A percentile compares a stretch with the other conserved stretches of the same genome.
Evolutionary conservation across 306 rosid species (phyloP).

Genomic region (Hippophae gyantsensis): DNA sequence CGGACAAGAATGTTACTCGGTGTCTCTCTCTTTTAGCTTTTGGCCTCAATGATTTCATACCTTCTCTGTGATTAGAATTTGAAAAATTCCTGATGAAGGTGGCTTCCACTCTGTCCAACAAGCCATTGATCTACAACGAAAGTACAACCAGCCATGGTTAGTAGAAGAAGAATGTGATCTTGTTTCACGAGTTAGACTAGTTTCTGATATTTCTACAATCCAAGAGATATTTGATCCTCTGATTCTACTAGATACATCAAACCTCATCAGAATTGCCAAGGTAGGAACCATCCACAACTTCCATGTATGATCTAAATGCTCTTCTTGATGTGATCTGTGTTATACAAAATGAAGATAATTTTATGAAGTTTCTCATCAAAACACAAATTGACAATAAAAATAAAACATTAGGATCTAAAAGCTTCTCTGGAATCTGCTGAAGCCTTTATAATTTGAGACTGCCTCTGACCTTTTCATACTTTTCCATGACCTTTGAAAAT

Average conservation of each 20-base stretch:
- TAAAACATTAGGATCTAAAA: background rate
- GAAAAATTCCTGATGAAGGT: slow-evolving; percentile 49
- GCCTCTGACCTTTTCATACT: slow-evolving; percentile 62
- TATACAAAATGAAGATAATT: slow-evolving; percentile 2
- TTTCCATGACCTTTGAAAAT: slow-evolving; percentile 76
- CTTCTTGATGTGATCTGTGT: slow-evolving; percentile 47
- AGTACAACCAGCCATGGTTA: background rate
- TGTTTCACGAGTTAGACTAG: background rate
- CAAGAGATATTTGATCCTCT: no score
- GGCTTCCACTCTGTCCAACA: slow-evolving; percentile 48
- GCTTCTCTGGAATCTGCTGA: slow-evolving; percentile 1
- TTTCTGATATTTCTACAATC: no score
- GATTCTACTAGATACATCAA: slow-evolving; percentile 10
- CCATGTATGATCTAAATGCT: slow-evolving; percentile 52
- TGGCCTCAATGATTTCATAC: slow-evolving; percentile 42
- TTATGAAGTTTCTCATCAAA: background rate
- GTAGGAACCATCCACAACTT: slow-evolving; percentile 52
- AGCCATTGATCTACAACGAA: slow-evolving; percentile 32
- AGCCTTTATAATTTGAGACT: slow-evolving; percentile 4
- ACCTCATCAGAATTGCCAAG: slow-evolving; percentile 67
- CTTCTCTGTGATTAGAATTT: slow-evolving; percentile 41
- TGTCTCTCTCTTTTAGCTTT: slow-evolving; percentile 31
- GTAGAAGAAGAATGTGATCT: background rate
- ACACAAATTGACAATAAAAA: background rate
- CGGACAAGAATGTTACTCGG: slow-evolving; percentile 36